Conservation (phyloP, 2,329 filamentous ascomycete species). For the Diplocarpon rosae region DNA sequence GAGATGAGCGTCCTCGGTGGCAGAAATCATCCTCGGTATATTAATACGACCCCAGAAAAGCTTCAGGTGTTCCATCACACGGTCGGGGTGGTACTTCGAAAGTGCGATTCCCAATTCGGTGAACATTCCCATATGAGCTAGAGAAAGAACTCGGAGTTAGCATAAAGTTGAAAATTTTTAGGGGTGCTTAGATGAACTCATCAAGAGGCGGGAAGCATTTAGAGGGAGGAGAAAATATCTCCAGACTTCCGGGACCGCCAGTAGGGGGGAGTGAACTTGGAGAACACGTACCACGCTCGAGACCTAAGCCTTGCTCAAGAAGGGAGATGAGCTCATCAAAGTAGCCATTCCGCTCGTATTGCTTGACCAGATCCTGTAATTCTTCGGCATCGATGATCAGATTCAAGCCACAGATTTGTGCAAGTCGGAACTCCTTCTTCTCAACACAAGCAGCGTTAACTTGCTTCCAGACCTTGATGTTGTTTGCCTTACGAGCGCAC, state of each 20-base stretch:
- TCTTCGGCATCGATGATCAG: slow-evolving; percentile 96
- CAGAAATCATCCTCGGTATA: slow-evolving; percentile 90
- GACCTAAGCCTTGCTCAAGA: slow-evolving; percentile 85
- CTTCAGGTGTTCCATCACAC: slow-evolving; percentile 96
- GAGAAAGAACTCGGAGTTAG: background rate
- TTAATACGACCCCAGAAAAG: slow-evolving; percentile 98
- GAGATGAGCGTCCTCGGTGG: slow-evolving; percentile 85
- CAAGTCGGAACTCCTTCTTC: slow-evolving; percentile 98
- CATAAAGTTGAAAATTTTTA: too few species aligned
- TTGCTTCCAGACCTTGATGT: slow-evolving; percentile 98
- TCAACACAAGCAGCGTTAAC: slow-evolving; percentile 91
- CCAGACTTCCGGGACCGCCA: too few species aligned
- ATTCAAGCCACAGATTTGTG: slow-evolving; percentile 97
- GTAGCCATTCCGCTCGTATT: slow-evolving; percentile 95
- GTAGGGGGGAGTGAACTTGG: background rate
- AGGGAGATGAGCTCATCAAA: slow-evolving; percentile 95
- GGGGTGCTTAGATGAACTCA: too few species aligned
- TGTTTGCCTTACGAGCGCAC: slow-evolving; percentile 96
- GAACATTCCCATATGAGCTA: slow-evolving; percentile 85
- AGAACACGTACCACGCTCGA: slow-evolving; percentile 42
- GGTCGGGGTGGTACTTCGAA: slow-evolving; percentile 88
- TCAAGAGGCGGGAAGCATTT: too few species aligned
- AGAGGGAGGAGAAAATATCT: too few species aligned
- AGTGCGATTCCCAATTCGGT: slow-evolving; percentile 86
- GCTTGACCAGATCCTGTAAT: slow-evolving; percentile 80